Conservation (phyloP, 73 alveolate genomes). For the Durusdinium trenchii region DNA sequence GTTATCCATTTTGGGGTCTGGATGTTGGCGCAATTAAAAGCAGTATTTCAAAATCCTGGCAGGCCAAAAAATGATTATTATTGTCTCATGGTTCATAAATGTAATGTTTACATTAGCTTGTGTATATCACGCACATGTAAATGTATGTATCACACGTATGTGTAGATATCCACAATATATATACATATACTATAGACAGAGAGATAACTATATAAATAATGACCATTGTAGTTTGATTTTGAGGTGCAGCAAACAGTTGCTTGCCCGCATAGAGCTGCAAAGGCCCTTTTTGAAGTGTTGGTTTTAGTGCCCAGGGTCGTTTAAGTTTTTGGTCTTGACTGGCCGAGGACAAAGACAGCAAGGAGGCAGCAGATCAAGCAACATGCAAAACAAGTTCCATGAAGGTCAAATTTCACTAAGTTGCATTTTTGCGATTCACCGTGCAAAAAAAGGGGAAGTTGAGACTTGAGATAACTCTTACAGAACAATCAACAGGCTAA, state of each 20-base stretch:
- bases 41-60: too few species aligned
- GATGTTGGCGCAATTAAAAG: too few species aligned
- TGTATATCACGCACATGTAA: too few species aligned
- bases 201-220: background rate
- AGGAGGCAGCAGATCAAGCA: background rate
- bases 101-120: too few species aligned
- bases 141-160: background rate
- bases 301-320: background rate
- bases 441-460: too few species aligned
- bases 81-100: too few species aligned
- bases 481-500: too few species aligned
- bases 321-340: background rate
- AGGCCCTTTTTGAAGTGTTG: background rate
- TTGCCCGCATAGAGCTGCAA: background rate
- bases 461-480: too few species aligned
- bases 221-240: background rate
- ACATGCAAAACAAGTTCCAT: background rate
- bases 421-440: background rate
- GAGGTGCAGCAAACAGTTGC: background rate
- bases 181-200: too few species aligned
- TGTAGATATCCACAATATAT: background rate
- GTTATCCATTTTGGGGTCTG: too few species aligned
- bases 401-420: background rate
- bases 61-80: too few species aligned
- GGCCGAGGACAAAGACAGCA: constrained; percentile 18